Evolutionary conservation across 2,329 filamentous ascomycete genomes (phyloP).

Genomic region (Clathrospora elynae): DNA sequence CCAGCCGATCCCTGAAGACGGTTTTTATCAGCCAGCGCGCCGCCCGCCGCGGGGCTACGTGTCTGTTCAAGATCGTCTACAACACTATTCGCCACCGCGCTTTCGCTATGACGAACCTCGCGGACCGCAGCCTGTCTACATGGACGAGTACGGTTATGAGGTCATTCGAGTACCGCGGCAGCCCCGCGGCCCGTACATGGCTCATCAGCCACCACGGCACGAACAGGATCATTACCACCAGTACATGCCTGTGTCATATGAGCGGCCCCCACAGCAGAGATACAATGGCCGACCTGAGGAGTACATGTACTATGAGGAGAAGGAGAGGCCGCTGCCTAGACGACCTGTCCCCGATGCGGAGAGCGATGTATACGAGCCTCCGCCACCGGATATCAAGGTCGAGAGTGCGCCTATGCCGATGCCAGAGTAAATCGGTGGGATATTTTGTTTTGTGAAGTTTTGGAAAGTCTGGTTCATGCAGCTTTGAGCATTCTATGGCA

Average conservation of each 20-base stretch:
- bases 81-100: slow-evolving; percentile 38
- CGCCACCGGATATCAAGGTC: slow-evolving; percentile 34
- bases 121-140: slow-evolving; percentile 37
- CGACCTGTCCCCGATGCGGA: slow-evolving; percentile 28
- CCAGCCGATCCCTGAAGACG: slow-evolving; percentile 34
- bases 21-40: slow-evolving; percentile 26
- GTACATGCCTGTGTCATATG: slow-evolving; percentile 39
- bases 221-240: slow-evolving; percentile 24
- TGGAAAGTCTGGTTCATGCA: not conserved
- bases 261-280: slow-evolving; percentile 32
- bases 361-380: slow-evolving; percentile 32
- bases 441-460: not conserved
- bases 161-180: slow-evolving; percentile 38
- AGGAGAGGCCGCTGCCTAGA: slow-evolving; percentile 28
- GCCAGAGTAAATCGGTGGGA: slow-evolving; percentile 15
- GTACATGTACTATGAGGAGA: slow-evolving; percentile 43
- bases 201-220: slow-evolving; percentile 15
- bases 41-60: slow-evolving; percentile 39
- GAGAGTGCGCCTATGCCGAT: slow-evolving; percentile 27
- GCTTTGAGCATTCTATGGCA: not conserved
- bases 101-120: slow-evolving; percentile 39
- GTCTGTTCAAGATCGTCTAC: slow-evolving; percentile 40
- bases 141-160: slow-evolving; percentile 45
- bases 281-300: slow-evolving; percentile 32
- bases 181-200: slow-evolving; percentile 25